phyloP scores from a whole-genome alignment of 257 asterid genomes.

The Parsonsia alboflavescens region DNA sequence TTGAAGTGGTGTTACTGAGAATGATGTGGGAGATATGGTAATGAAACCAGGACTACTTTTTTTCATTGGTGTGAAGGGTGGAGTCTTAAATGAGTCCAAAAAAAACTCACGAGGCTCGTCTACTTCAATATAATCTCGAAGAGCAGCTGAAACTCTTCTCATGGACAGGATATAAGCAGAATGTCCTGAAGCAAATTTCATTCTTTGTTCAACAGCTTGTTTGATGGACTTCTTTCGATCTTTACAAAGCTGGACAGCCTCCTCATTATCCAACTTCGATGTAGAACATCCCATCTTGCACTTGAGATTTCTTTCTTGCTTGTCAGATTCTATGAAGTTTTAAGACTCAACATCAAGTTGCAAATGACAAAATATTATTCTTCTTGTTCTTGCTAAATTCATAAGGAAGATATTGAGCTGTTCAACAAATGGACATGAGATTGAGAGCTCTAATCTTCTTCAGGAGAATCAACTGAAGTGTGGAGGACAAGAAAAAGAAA shows the following conservation, averaged over 20 bases:
- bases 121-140: conserved; percentile 74
- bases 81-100: conserved; percentile 49
- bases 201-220: conserved; percentile 82
- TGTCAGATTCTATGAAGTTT: conserved; percentile 31
- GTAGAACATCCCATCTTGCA: conserved; percentile 88
- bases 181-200: conserved; percentile 75
- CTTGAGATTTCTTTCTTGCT: conserved; percentile 11
- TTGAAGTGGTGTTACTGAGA: conserved; percentile 43
- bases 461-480: conserved; percentile 20
- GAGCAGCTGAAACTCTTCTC: conserved; percentile 82
- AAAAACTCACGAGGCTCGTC: conserved; percentile 78
- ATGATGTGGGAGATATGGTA: conserved; percentile 61
- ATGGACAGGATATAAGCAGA: conserved; percentile 75
- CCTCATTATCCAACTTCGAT: conserved; percentile 92
- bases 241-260: conserved; percentile 79
- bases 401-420: conserved; percentile 29
- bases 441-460: conserved; percentile 10
- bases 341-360: conserved; percentile 47
- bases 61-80: conserved; percentile 45
- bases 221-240: conserved; percentile 81
- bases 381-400: conserved; percentile 46
- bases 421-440: conserved; percentile 6
- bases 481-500: conserved; percentile 17
- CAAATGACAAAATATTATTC: conserved; percentile 28
- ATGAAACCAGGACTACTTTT: conserved; percentile 56